Percentiles rank a stretch among this genome's conserved stretches.
Conservation (phyloP, 2,329 filamentous ascomycete genomes). For the Penicillium sp. region DNA sequence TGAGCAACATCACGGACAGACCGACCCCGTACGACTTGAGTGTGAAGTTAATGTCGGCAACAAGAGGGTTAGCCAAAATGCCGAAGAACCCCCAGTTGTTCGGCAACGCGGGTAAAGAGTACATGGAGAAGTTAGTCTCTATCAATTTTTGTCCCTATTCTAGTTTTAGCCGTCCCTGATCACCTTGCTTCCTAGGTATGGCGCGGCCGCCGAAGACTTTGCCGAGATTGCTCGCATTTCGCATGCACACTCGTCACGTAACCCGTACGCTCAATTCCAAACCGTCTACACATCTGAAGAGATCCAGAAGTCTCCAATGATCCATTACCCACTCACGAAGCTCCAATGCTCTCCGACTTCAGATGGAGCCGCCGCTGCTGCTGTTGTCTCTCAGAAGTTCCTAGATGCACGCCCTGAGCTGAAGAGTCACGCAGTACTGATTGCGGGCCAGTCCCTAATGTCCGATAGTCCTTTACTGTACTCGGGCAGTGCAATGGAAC, state of each 20-base stretch:
- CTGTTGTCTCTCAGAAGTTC: conserved; percentile 86
- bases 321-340: conserved; percentile 87
- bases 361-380: conserved; percentile 84
- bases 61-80: no score
- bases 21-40: no score
- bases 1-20: no score
- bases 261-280: conserved; percentile 97
- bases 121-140: conserved; percentile 75
- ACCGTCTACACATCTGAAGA: conserved; percentile 87
- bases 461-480: conserved; percentile 60
- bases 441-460: conserved; percentile 82
- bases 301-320: conserved; percentile 71
- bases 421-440: conserved; percentile 76
- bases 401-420: conserved; percentile 82
- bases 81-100: conserved; percentile 67
- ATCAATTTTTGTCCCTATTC: background rate
- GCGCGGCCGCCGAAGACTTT: conserved; percentile 81
- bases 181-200: conserved; percentile 57
- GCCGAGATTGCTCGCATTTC: conserved; percentile 92
- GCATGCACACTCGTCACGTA: conserved; percentile 84
- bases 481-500: background rate
- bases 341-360: conserved; percentile 97
- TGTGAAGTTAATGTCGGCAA: no score
- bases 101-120: conserved; percentile 88
- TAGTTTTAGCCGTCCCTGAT: background rate